phyloP scores from a whole-genome alignment of 192 early-diverging fungal genomes.

The Chytriomyces confervae region DNA sequence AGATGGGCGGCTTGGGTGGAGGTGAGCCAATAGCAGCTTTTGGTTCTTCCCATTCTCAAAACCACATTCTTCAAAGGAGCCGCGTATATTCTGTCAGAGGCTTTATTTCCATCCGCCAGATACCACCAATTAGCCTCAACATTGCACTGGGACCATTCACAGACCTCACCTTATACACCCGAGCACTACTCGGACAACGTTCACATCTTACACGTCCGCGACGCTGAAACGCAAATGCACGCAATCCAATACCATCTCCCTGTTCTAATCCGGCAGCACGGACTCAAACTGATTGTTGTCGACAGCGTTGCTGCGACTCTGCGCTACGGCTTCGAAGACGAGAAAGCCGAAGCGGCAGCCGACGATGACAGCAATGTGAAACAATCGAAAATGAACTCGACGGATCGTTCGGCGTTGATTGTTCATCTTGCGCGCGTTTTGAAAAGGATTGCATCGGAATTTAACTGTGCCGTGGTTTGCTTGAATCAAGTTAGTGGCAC shows the following conservation, averaged over 20 bases:
- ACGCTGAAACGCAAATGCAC: constrained; percentile 75
- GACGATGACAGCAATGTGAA: neutral
- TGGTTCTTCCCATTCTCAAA: neutral
- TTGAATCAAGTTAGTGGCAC: constrained; percentile 74
- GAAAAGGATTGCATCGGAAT: constrained; percentile 66
- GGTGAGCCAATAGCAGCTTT: neutral
- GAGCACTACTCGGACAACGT: constrained; percentile 51
- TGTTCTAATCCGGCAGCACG: constrained; percentile 56
- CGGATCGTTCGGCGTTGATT: constrained; percentile 55
- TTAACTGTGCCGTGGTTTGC: constrained; percentile 73
- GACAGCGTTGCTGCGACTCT: constrained; percentile 87
- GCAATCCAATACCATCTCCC: constrained; percentile 77
- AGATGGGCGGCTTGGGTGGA: constrained; percentile 51
- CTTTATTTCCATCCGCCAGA: constrained; percentile 68
- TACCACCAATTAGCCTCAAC: constrained; percentile 56
- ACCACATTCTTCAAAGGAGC: constrained; percentile 35
- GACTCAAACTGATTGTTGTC: constrained; percentile 76
- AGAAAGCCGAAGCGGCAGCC: constrained; percentile 32
- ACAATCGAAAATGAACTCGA: too few species aligned
- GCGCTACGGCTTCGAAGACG: constrained; percentile 50
- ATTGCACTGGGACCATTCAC: neutral
- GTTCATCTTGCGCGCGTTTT: constrained; percentile 67
- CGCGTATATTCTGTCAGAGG: constrained; percentile 77
- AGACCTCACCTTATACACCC: constrained; percentile 29
- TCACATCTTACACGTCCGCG: constrained; percentile 71